Percentiles rank a stretch among this genome's conserved stretches.
Evolutionary conservation across 1,284 basidiomycete species (phyloP).

Genomic region (Fomitiporia mediterranea): DNA sequence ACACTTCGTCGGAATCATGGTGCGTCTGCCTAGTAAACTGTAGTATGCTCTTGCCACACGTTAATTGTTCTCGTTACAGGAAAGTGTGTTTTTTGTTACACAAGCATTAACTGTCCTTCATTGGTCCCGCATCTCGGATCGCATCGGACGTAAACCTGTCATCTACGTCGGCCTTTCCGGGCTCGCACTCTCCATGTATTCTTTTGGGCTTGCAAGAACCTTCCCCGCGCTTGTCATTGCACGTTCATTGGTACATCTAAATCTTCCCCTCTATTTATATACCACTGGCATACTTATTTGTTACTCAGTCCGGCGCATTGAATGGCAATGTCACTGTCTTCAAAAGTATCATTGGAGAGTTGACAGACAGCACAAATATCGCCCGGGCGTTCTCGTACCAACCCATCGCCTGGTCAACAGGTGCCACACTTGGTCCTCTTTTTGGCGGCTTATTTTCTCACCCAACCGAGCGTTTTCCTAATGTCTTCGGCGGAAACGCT

Average conservation of each 20-base stretch:
- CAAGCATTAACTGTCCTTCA: constrained; percentile 28
- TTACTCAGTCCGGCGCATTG: constrained; percentile 32
- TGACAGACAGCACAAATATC: constrained; percentile 35
- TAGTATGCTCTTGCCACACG: background rate
- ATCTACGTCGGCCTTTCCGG: constrained; percentile 28
- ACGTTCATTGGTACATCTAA: constrained; percentile 27
- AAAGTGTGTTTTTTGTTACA: constrained; percentile 27
- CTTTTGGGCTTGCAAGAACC: constrained; percentile 29
- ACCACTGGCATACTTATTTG: too few relatives aligned
- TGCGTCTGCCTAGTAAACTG: constrained; percentile 11
- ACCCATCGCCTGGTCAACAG: constrained; percentile 21
- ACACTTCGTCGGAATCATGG: constrained; percentile 34
- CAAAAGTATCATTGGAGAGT: constrained; percentile 28
- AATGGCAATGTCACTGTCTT: constrained; percentile 29
- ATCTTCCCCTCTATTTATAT: too few relatives aligned
- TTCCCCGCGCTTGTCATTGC: constrained; percentile 26
- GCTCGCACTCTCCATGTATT: constrained; percentile 24
- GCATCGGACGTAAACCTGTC: constrained; percentile 29
- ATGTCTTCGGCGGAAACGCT: constrained; percentile 21
- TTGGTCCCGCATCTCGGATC: constrained; percentile 29
- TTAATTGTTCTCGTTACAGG: constrained; percentile 28
- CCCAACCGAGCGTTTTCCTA: constrained; percentile 23
- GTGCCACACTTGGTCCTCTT: constrained; percentile 22
- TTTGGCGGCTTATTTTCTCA: constrained; percentile 14
- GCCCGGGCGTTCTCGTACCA: constrained; percentile 26